These are phyloP conservation scores for Magnolia changhungtana DNA, from an alignment of 164 flowering plant species.

Conservation along the genomic window DNA sequence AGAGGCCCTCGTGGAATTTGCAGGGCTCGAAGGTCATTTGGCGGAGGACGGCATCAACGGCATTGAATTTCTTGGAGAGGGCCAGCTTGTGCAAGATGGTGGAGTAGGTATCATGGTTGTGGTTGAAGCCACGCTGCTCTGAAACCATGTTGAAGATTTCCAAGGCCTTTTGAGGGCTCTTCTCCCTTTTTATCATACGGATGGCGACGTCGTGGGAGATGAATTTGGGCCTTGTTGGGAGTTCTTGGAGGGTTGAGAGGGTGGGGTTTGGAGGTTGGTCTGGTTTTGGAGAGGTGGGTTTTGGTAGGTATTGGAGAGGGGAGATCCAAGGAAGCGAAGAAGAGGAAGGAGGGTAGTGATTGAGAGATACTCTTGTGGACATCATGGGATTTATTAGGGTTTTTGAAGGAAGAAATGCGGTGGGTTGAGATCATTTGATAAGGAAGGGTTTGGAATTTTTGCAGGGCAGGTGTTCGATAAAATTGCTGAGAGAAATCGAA, in stretches of 20 bases:
- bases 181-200: conserved; percentile 59
- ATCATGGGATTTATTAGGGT: neutral
- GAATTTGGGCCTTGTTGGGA: conserved; percentile 42
- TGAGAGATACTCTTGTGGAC: neutral
- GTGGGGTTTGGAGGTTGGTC: conserved; percentile 47
- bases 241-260: conserved; percentile 15
- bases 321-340: conserved; percentile 68
- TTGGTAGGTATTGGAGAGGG: conserved; percentile 41
- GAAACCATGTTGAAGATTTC: conserved; percentile 70
- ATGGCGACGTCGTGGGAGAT: conserved; percentile 62
- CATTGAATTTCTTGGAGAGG: conserved; percentile 49
- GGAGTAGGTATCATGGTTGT: conserved; percentile 72
- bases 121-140: conserved; percentile 72
- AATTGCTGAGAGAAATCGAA: neutral
- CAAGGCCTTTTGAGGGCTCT: conserved; percentile 67
- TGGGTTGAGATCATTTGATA: neutral
- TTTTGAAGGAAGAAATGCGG: neutral
- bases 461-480: neutral
- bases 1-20: conserved; percentile 75
- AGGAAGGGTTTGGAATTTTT: neutral
- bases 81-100: conserved; percentile 72
- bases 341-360: conserved; percentile 10
- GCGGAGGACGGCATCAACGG: conserved; percentile 69
- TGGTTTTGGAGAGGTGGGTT: conserved; percentile 25
- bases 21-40: conserved; percentile 85